Conservation (phyloP, 306 rosid species). For the Cyclanthera cordifolia region DNA sequence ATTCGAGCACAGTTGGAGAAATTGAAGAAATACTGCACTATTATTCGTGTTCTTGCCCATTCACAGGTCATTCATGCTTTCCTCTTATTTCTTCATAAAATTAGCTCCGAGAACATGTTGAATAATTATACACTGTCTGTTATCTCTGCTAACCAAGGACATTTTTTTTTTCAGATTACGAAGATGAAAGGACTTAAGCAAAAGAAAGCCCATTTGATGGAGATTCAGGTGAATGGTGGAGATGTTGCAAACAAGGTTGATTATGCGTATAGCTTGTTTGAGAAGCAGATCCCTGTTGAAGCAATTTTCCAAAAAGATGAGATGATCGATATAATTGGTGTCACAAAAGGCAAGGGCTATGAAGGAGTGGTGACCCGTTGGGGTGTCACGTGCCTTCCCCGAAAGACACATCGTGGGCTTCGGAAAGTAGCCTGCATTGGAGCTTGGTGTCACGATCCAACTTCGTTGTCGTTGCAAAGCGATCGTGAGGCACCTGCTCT, state of each 20-base stretch:
- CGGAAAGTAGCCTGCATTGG: conserved; percentile 78
- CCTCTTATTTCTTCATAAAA: neutral
- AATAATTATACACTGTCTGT: neutral
- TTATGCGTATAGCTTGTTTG: conserved; percentile 29
- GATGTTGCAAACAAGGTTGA: conserved; percentile 27
- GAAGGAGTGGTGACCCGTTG: conserved; percentile 84
- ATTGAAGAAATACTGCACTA: conserved; percentile 48
- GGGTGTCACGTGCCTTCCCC: conserved; percentile 86
- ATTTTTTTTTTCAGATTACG: conserved; percentile 19
- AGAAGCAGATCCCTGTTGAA: conserved; percentile 51
- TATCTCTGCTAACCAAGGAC: neutral
- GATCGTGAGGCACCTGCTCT: too few relatives aligned
- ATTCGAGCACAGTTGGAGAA: conserved; percentile 44
- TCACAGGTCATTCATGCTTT: conserved; percentile 37
- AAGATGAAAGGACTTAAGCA: conserved; percentile 38
- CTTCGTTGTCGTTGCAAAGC: too few relatives aligned
- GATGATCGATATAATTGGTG: conserved; percentile 79
- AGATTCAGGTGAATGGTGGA: conserved; percentile 42
- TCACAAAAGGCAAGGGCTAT: conserved; percentile 71
- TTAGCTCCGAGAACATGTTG: neutral
- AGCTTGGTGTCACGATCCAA: too few relatives aligned
- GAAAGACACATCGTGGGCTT: conserved; percentile 75
- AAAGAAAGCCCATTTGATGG: conserved; percentile 46
- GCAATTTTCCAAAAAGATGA: conserved; percentile 81
- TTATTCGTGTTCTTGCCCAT: conserved; percentile 67